Evolutionary conservation across 176 grass and related monocot species (phyloP), one percentile per base, ranked within the genome.

Genomic region (Elymus sibiricus): DNA sequence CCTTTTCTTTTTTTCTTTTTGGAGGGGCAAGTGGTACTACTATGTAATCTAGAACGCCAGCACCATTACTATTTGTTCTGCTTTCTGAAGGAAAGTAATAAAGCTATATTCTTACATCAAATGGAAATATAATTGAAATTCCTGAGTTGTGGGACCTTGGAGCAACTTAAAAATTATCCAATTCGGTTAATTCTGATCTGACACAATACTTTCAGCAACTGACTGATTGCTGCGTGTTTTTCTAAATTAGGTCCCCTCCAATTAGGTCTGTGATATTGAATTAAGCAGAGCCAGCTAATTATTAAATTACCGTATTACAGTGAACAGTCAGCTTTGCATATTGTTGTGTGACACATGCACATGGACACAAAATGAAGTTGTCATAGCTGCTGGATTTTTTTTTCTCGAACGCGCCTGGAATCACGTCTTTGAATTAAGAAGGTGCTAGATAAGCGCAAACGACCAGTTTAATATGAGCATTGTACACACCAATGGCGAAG

Each of bases 321-420:
- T 83, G 25, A 72, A 72, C 29, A 34, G 71, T 71, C 29, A 40
- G 28, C 34, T 66, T 56, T 64, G 4, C 14, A 9, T 32, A 3
- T 86, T 65, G 53, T 58, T 28, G 55, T 79, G 25, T 82, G 70
- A 43, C 32, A 79, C 77, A 83, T 11, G 19, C 22, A 78, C 44
- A 42, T 74, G 16, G 9, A 46, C n/a, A 61, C 0, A 22, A 34
- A 91, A 40, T 11, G 19, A 29, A 59, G 15, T 58, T 69, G 61
- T 28, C 21, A 9, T 56, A 39, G 7, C 59, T 55, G 15, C 24
- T 28, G 3, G n/a, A 64, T 79, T 64, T 8, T 56, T 78, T 58
- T 22, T 22, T 22, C 19, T 56, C 7, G 55, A 58, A 58, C 21
- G 21, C 19, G 7, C 55, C 19, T 22, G 21, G 21, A 58, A 58